These are phyloP conservation scores for Schwanniomyces yamadae DNA, from an alignment of 805 yeast species.

Conservation along the genomic window DNA sequence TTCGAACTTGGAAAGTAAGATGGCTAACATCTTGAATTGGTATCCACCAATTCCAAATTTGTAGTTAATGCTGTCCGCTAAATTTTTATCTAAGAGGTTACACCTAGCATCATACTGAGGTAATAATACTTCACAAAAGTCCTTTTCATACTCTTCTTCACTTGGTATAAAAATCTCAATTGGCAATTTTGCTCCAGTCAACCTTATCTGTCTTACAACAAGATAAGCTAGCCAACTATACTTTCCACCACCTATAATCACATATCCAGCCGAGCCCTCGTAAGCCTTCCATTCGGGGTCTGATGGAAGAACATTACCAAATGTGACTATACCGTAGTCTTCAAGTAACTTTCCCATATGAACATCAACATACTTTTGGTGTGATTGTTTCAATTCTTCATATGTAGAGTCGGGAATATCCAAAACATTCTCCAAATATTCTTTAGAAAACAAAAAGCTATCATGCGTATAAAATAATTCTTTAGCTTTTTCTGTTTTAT, in stretches of 20 bases:
- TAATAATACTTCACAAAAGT: slow-evolving; percentile 44
- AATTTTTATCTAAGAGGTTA: slow-evolving; percentile 37
- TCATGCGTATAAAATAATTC: slow-evolving; percentile 42
- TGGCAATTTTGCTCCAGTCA: slow-evolving; percentile 46
- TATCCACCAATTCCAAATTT: slow-evolving; percentile 39
- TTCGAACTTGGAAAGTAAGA: slow-evolving; percentile 59
- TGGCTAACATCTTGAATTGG: slow-evolving; percentile 55
- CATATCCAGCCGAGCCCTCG: slow-evolving; percentile 37
- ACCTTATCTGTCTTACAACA: slow-evolving; percentile 47
- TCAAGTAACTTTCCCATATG: slow-evolving; percentile 29
- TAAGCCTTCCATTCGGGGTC: slow-evolving; percentile 42
- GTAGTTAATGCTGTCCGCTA: slow-evolving; percentile 13
- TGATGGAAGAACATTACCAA: slow-evolving; percentile 29
- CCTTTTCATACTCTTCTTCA: slow-evolving; percentile 42
- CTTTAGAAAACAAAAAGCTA: slow-evolving; percentile 44
- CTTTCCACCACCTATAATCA: slow-evolving; percentile 53
- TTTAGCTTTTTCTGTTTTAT: slow-evolving; percentile 41
- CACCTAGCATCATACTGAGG: slow-evolving; percentile 48
- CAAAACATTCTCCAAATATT: slow-evolving; percentile 44
- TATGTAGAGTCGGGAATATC: slow-evolving; percentile 36
- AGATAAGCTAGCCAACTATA: slow-evolving; percentile 51
- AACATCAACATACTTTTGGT: slow-evolving; percentile 31
- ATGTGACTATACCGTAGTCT: slow-evolving; percentile 28
- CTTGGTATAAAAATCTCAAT: slow-evolving; percentile 51
- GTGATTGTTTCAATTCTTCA: slow-evolving; percentile 36